Evolutionary conservation across 164 flowering plant species (phyloP).

Genomic region (Piper betle): DNA sequence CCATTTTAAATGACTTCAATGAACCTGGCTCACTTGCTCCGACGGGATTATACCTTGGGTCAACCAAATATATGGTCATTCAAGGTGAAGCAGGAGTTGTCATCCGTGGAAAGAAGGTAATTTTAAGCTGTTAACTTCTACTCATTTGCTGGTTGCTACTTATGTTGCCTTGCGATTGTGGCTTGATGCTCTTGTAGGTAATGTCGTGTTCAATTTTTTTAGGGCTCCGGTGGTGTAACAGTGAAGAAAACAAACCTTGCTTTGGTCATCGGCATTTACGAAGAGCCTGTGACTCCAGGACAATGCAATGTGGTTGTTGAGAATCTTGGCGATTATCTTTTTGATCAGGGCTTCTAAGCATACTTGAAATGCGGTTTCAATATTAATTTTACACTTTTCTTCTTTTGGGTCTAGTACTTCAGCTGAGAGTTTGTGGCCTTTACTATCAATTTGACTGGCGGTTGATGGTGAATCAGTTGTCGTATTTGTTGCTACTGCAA

Average conservation of each 20-base stretch:
- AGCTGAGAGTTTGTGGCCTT: too few relatives aligned
- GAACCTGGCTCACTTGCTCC: constrained; percentile 11
- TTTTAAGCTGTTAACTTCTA: not conserved
- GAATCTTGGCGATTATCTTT: not conserved
- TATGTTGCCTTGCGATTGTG: not conserved
- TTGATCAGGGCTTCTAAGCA: not conserved
- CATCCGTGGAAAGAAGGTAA: constrained; percentile 10
- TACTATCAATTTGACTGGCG: too few relatives aligned
- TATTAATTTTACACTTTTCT: too few relatives aligned
- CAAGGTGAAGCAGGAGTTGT: constrained; percentile 10
- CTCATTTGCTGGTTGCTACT: not conserved
- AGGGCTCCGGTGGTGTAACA: not conserved
- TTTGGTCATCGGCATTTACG: not conserved
- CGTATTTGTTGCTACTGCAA: too few relatives aligned
- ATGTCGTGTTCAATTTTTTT: too few relatives aligned
- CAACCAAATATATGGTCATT: constrained; percentile 8
- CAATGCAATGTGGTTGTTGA: not conserved
- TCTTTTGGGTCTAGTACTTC: too few relatives aligned
- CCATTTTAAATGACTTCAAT: constrained; percentile 3
- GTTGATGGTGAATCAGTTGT: too few relatives aligned
- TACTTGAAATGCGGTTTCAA: too few relatives aligned
- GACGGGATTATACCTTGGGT: constrained; percentile 6
- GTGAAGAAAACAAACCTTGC: not conserved
- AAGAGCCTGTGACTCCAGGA: not conserved
- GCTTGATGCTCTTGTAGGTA: too few relatives aligned